Percentiles rank a stretch among this genome's conserved stretches.
These are phyloP conservation scores for Nematodospora valgi DNA, from an alignment of 805 yeast genomes.

Conservation along the genomic window DNA sequence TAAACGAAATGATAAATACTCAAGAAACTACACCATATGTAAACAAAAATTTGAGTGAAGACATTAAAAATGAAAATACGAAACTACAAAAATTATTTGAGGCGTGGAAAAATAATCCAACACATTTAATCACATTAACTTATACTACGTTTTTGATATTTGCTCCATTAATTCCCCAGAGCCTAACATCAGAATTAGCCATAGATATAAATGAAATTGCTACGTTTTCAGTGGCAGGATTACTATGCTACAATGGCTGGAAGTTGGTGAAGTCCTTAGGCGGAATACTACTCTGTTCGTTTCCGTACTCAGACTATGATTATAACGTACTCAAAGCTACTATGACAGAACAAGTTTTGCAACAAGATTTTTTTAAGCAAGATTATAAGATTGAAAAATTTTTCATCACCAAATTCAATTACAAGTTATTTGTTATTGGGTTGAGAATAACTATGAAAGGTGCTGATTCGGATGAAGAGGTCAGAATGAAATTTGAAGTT, in stretches of 20 bases:
- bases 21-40: slow-evolving; percentile 14
- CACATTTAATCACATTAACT: slow-evolving; percentile 43
- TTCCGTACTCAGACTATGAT: slow-evolving; percentile 44
- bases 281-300: slow-evolving; percentile 49
- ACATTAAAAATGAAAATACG: not conserved
- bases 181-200: slow-evolving; percentile 23
- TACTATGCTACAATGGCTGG: slow-evolving; percentile 51
- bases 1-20: slow-evolving; percentile 27
- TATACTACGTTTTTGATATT: slow-evolving; percentile 40
- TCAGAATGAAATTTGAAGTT: slow-evolving; percentile 49
- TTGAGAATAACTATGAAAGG: slow-evolving; percentile 58
- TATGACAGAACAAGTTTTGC: slow-evolving; percentile 44
- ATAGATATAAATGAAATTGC: slow-evolving; percentile 44
- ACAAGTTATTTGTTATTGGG: slow-evolving; percentile 56
- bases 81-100: slow-evolving; percentile 12
- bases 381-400: slow-evolving; percentile 47
- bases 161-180: slow-evolving; percentile 38
- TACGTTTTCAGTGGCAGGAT: slow-evolving; percentile 41
- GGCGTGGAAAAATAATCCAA: slow-evolving; percentile 35
- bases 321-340: slow-evolving; percentile 32
- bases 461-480: slow-evolving; percentile 70
- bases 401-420: slow-evolving; percentile 60
- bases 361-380: slow-evolving; percentile 50
- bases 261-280: slow-evolving; percentile 50
- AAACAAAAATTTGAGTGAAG: slow-evolving; percentile 12